Conservation (phyloP, 2,329 filamentous ascomycete species). For the Chaetothyriales sp. region DNA sequence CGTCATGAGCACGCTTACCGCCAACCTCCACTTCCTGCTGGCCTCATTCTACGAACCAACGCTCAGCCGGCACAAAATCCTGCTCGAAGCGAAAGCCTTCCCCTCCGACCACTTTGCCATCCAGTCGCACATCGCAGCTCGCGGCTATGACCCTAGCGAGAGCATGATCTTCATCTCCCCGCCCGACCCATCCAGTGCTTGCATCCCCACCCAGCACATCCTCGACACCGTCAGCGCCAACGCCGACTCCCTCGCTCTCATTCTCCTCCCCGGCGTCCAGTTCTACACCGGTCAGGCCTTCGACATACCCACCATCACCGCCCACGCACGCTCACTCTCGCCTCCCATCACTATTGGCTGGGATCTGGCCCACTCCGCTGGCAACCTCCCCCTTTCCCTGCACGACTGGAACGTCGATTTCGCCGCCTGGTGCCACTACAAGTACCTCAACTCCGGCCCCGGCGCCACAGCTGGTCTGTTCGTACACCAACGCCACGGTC, state of each 20-base stretch:
- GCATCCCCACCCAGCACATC: constrained; percentile 58
- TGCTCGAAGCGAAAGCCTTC: constrained; percentile 82
- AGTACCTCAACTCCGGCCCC: constrained; percentile 79
- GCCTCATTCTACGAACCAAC: constrained; percentile 69
- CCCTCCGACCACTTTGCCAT: constrained; percentile 79
- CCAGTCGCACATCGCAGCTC: constrained; percentile 63
- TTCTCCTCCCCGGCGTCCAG: constrained; percentile 76
- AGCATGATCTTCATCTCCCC: constrained; percentile 65
- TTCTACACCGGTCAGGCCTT: constrained; percentile 87
- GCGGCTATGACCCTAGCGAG: constrained; percentile 51
- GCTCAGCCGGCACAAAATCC: constrained; percentile 54
- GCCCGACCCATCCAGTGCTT: constrained; percentile 33
- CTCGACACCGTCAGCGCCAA: constrained; percentile 61
- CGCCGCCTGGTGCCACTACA: constrained; percentile 87
- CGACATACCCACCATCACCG: constrained; percentile 71
- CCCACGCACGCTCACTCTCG: constrained; percentile 35
- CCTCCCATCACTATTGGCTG: constrained; percentile 65
- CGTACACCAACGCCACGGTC: constrained; percentile 61
- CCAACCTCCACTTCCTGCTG: constrained; percentile 70
- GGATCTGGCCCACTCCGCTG: constrained; percentile 77
- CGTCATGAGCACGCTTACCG: constrained; percentile 76
- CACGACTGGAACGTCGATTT: constrained; percentile 90
- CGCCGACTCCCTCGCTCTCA: constrained; percentile 55
- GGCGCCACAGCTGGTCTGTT: constrained; percentile 69
- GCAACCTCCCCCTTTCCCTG: constrained; percentile 64